Evolutionary conservation across 2,329 filamentous ascomycete species (phyloP).

Genomic region (Aspergillus sp.): DNA sequence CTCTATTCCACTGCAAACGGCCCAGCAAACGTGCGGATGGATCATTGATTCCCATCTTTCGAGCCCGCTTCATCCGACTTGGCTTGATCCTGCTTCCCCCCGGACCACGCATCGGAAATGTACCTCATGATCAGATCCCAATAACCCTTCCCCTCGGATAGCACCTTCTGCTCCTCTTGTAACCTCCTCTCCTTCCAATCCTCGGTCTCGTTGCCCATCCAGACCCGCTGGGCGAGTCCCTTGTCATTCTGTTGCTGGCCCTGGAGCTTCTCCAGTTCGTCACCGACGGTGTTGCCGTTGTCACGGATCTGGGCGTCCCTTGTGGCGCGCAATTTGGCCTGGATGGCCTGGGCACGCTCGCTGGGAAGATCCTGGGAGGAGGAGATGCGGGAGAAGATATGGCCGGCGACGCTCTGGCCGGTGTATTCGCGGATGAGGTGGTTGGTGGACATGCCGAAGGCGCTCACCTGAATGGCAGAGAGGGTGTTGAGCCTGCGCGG

Average conservation of each 20-base stretch:
- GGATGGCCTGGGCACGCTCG: conserved; percentile 25
- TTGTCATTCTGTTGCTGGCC: conserved; percentile 20
- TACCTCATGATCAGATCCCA: conserved; percentile 38
- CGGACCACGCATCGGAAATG: conserved; percentile 39
- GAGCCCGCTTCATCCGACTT: too few species aligned
- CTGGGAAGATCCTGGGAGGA: conserved; percentile 18
- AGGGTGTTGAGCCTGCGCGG: conserved; percentile 31
- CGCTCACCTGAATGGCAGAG: conserved; percentile 28
- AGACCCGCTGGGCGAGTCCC: conserved; percentile 23
- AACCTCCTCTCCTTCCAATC: conserved; percentile 37
- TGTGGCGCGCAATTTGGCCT: conserved; percentile 20
- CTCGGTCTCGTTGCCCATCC: conserved; percentile 34
- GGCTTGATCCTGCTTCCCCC: conserved; percentile 24
- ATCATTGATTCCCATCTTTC: too few species aligned
- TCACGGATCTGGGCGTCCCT: conserved; percentile 18
- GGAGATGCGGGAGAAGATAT: conserved; percentile 18
- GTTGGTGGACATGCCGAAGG: conserved; percentile 32
- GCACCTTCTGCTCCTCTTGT: conserved; percentile 34
- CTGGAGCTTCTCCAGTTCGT: conserved; percentile 27
- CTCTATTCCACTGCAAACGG: too few species aligned
- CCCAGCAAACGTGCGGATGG: too few species aligned
- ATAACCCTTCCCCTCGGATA: conserved; percentile 36
- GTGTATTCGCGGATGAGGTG: conserved; percentile 30
- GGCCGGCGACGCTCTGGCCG: conserved; percentile 26
- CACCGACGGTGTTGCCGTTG: conserved; percentile 9